phyloP scores from a whole-genome alignment of 306 rosid genomes.

The Corylus heterophylla region DNA sequence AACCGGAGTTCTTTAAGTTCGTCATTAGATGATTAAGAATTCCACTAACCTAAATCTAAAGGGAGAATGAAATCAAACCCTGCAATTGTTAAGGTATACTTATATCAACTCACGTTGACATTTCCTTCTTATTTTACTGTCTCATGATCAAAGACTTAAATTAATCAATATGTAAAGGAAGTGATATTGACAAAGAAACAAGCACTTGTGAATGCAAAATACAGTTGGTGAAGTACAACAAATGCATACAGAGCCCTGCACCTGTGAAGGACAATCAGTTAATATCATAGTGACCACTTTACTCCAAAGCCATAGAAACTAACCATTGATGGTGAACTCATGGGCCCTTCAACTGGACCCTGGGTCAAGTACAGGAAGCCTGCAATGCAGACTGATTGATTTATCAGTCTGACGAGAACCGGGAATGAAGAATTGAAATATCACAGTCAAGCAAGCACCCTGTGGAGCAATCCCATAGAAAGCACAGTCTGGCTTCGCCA shows the following conservation, averaged over 20 bases:
- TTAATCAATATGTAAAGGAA: not conserved
- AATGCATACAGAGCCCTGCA: not conserved
- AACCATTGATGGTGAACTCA: conserved; percentile 1
- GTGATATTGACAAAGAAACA: not conserved
- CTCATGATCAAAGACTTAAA: not conserved
- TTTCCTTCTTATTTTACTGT: not conserved
- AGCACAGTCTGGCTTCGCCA: conserved; percentile 96
- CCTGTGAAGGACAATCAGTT: not conserved
- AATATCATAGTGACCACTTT: not conserved
- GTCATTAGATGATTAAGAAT: not conserved
- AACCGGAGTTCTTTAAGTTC: not conserved
- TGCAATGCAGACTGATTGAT: conserved; percentile 92
- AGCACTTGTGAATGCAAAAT: not conserved
- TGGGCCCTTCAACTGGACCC: conserved; percentile 51
- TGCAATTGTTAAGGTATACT: not conserved
- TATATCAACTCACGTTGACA: not conserved
- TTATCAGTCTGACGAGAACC: conserved; percentile 84
- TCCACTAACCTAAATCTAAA: not conserved
- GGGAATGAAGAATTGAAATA: conserved; percentile 59
- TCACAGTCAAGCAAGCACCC: conserved; percentile 80
- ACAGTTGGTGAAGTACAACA: not conserved
- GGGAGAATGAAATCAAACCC: not conserved
- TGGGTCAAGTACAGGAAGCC: conserved; percentile 84
- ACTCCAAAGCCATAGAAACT: not conserved
- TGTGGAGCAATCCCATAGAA: conserved; percentile 87